A percentile compares a stretch with the other conserved stretches of the same genome.
These are phyloP conservation scores for Phytophthora pini DNA, from an alignment of 352 stramenopile genomes.

Conservation along the genomic window DNA sequence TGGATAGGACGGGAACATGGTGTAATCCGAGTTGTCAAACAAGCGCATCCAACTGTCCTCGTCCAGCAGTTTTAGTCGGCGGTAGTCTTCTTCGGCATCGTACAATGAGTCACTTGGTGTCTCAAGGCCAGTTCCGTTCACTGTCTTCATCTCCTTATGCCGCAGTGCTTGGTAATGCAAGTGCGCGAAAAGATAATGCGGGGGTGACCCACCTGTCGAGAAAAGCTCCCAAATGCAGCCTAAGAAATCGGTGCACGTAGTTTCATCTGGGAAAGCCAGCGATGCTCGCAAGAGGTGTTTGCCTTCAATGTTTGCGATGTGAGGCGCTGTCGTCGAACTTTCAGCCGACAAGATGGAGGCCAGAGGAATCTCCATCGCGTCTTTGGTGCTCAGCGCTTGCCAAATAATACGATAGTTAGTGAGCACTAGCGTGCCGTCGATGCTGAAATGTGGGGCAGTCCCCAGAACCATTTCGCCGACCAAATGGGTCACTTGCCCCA, in stretches of 20 bases:
- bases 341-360: constrained; percentile 81
- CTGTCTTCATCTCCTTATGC: constrained; percentile 38
- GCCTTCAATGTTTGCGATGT: constrained; percentile 87
- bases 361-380: constrained; percentile 85
- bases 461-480: constrained; percentile 89
- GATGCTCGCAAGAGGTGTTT: constrained; percentile 83
- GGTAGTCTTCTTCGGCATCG: constrained; percentile 82
- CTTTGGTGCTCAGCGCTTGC: constrained; percentile 78
- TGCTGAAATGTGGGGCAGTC: constrained; percentile 86
- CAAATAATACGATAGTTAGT: constrained; percentile 91
- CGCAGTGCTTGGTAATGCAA: constrained; percentile 75
- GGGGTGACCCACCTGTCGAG: constrained; percentile 25
- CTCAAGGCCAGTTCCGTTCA: constrained; percentile 42
- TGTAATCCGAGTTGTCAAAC: constrained; percentile 89
- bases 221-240: constrained; percentile 82
- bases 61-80: constrained; percentile 77
- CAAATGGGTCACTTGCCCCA: constrained; percentile 87
- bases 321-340: constrained; percentile 80
- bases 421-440: constrained; percentile 81
- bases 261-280: constrained; percentile 86
- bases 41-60: constrained; percentile 85
- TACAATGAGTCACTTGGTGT: constrained; percentile 69
- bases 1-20: constrained; percentile 95
- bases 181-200: constrained; percentile 81
- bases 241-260: constrained; percentile 78